Evolutionary conservation across 1,139 yeast species (phyloP).

Genomic region (Yamadazyma atmosphaerica): DNA sequence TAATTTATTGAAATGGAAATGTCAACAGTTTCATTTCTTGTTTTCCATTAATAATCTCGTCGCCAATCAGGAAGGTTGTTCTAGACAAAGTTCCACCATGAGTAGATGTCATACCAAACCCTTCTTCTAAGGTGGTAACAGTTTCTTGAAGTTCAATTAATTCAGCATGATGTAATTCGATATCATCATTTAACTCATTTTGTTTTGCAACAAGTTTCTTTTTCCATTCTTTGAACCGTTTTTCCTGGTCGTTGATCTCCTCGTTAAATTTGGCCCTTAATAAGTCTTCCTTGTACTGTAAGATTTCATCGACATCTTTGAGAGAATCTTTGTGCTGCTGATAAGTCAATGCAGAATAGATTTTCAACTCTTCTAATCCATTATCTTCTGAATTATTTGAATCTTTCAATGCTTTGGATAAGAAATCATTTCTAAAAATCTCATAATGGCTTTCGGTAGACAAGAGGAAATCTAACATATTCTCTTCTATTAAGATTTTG

Average conservation of each 20-base stretch:
- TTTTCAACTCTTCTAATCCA: slow-evolving; percentile 13
- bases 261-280: slow-evolving; percentile 49
- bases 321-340: slow-evolving; percentile 37
- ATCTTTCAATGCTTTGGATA: slow-evolving; percentile 28
- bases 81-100: not conserved
- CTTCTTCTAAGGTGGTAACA: slow-evolving; percentile 12
- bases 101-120: slow-evolving; percentile 6
- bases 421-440: slow-evolving; percentile 45
- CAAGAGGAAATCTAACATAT: slow-evolving; percentile 59
- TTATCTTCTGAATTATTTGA: not conserved
- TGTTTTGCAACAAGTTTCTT: slow-evolving; percentile 57
- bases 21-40: slow-evolving; percentile 1
- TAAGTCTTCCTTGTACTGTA: slow-evolving; percentile 41
- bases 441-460: slow-evolving; percentile 62
- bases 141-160: slow-evolving; percentile 37
- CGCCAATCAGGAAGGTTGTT: not conserved
- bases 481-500: slow-evolving; percentile 48
- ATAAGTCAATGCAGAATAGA: slow-evolving; percentile 40
- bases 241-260: slow-evolving; percentile 54
- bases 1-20: not conserved
- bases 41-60: not conserved
- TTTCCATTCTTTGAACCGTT: slow-evolving; percentile 67
- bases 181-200: slow-evolving; percentile 53
- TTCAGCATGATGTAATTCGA: slow-evolving; percentile 42
- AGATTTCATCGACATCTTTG: slow-evolving; percentile 49